Evolutionary conservation across 257 asterid genomes (phyloP).

Genomic region (Lantana camara): DNA sequence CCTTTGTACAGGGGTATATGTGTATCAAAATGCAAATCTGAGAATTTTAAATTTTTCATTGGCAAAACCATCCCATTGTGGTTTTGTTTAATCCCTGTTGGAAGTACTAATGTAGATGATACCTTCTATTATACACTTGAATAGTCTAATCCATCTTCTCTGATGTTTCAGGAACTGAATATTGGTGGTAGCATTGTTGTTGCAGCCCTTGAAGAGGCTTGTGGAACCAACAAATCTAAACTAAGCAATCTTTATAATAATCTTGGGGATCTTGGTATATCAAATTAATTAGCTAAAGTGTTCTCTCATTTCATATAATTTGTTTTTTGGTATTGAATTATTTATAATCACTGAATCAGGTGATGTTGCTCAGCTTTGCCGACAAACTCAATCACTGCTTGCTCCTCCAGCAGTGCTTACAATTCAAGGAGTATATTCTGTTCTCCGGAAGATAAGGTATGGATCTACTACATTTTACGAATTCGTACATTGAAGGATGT

Average conservation of each 20-base stretch:
- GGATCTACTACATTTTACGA: constrained; percentile 21
- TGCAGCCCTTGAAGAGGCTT: constrained; percentile 82
- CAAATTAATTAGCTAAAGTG: not conserved
- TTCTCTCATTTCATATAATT: constrained; percentile 16
- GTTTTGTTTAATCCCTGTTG: constrained; percentile 13
- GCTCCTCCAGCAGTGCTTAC: constrained; percentile 82
- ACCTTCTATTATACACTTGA: constrained; percentile 12
- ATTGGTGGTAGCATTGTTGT: constrained; percentile 78
- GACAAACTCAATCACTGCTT: constrained; percentile 81
- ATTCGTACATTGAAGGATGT: constrained; percentile 9
- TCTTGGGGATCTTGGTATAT: constrained; percentile 91
- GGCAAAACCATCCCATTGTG: not conserved
- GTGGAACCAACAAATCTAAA: constrained; percentile 74
- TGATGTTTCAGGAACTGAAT: constrained; percentile 69
- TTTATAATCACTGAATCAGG: constrained; percentile 52
- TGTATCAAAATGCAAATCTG: constrained; percentile 7
- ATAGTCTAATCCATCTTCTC: constrained; percentile 22
- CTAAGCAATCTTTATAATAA: constrained; percentile 65
- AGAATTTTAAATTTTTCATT: constrained; percentile 8
- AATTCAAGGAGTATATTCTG: constrained; percentile 69
- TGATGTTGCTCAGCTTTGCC: constrained; percentile 95
- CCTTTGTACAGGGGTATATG: constrained; percentile 5
- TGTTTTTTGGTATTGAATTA: constrained; percentile 6
- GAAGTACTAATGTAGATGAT: constrained; percentile 1
- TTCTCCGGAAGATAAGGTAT: constrained; percentile 79